Base-by-base conservation (phyloP, 257 asterid species). In the Solanum lignicaule region DNA sequence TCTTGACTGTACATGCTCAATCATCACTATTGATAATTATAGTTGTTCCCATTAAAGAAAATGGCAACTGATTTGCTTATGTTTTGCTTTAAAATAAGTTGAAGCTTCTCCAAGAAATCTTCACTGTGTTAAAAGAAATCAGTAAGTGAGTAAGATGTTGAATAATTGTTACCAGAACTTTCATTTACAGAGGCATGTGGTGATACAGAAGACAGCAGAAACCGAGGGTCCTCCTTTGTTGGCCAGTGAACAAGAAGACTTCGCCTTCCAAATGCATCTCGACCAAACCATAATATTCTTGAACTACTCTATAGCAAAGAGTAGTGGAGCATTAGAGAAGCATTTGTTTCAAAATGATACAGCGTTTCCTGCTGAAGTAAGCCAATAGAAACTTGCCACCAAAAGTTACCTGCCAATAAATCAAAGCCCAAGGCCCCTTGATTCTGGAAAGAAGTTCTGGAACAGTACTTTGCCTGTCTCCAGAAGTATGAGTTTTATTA, bases 221-320 rank as follows among this genome's bases (percentile, higher is more conserved):
- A 92, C 78, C 98, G 96, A 84, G 98, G 83, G 87, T 97, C 99
- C 86, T 90, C 90, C 20, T 16, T 58, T 79, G 99, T 92, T 83
- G 99, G 98, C 99, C 99, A 97, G 87, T 96, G 99, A 88, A 95
- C 98, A 87, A 97, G 94, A 90, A 96, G 98, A 91, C 99, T 97
- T 88, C 99, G 91, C 89, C 99, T 92, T 84, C 99, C 99, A 89
- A 97, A 90, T 6, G 99, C 98, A 96, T 97, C 99, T 87, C 98
- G 95, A 88, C 99, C 99, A 87, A 96, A 94, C 99, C 99, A 97
- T 92, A 97, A 89, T 38, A 94, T 95, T 85, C 91, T 95, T 83
- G 98, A 92, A 90, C 94, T 93, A 92, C 91, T 92, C 99, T 97
- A 88, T 89, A 93, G 86, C 39, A 71, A 62, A 38, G 76, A 88